Evolutionary conservation across 306 rosid species (phyloP).

Genomic region (Acacia confusa): DNA sequence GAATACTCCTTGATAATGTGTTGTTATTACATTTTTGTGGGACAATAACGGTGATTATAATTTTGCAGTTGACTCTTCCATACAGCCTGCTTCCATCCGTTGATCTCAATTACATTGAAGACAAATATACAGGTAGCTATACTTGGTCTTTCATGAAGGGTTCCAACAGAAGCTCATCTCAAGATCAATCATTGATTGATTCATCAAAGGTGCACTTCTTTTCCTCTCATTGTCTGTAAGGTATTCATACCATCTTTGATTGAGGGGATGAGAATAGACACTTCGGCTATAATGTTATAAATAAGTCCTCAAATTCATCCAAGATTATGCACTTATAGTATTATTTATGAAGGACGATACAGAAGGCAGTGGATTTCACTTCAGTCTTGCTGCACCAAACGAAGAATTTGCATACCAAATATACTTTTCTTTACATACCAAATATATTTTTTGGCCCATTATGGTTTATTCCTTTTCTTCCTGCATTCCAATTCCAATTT

Average conservation of each 20-base stretch:
- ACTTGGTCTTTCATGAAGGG: constrained; percentile 48
- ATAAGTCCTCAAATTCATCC: background rate
- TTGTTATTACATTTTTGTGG: constrained; percentile 19
- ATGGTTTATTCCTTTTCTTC: background rate
- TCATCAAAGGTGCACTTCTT: constrained; percentile 63
- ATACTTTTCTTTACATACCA: background rate
- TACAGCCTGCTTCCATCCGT: constrained; percentile 74
- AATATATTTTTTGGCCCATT: background rate
- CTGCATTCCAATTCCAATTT: background rate
- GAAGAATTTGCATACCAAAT: background rate
- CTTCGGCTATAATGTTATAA: background rate
- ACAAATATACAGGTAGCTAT: constrained; percentile 48
- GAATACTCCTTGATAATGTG: background rate
- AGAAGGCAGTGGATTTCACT: background rate
- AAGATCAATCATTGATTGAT: constrained; percentile 45
- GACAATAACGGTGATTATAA: constrained; percentile 25
- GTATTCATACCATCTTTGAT: constrained; percentile 9
- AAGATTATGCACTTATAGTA: background rate
- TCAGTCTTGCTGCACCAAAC: background rate
- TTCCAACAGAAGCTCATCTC: constrained; percentile 37
- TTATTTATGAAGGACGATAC: background rate
- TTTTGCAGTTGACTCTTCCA: constrained; percentile 77
- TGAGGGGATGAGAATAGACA: background rate
- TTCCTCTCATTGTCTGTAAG: constrained; percentile 15
- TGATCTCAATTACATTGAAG: constrained; percentile 57